Evolutionary conservation across 2,329 filamentous ascomycete genomes (phyloP), one percentile per base, ranked within the genome.

Genomic region (Fonsecaea multimorphosa): DNA sequence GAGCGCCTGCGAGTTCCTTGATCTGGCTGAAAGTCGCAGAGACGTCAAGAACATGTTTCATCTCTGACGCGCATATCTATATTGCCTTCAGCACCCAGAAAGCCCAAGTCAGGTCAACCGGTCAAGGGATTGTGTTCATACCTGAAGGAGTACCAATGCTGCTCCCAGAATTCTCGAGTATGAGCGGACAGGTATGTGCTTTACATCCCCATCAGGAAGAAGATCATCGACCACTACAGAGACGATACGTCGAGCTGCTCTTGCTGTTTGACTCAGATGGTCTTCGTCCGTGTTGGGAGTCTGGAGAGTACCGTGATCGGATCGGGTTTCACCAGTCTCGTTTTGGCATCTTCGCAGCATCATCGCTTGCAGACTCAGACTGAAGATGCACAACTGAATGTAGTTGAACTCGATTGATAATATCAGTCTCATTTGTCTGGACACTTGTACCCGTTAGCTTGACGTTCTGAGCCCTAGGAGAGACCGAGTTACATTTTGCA

Each of bases 341-440:
- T 24, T 54, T 32, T 32, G 51, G 19, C 51, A 29, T 19, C 24
- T 54, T 54, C 27, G 16, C 51, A 54, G 51, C 51, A 54, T 54
- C 51, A 54, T 32, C 12, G 51, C 51, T 19, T 54, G 51, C 51
- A 54, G 51, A 27, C 51, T 54, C 24, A 54, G 31, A 14, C 51
- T 54, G 51, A 54, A 54, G 51, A 54, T 54, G 27, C 51, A 54
- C 51, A 54, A 32, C 27, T 54, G 51, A 32, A 54, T 54, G 27
- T 54, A 54, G 51, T 54, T 54, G 11, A 54, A 54, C 27, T 54
- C 51, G 27, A 54, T 54, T 6, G 51, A 54, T n/a, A 54, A 54
- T 5, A 54, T 54, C 6, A 54, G 51, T 32, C 51, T 14, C 51
- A 54, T 54, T 54, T 54, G 51, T 54, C 51, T 19, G 27, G 51